Conservation (phyloP, 345 rosid species). For the Capsella bursapastoris region DNA sequence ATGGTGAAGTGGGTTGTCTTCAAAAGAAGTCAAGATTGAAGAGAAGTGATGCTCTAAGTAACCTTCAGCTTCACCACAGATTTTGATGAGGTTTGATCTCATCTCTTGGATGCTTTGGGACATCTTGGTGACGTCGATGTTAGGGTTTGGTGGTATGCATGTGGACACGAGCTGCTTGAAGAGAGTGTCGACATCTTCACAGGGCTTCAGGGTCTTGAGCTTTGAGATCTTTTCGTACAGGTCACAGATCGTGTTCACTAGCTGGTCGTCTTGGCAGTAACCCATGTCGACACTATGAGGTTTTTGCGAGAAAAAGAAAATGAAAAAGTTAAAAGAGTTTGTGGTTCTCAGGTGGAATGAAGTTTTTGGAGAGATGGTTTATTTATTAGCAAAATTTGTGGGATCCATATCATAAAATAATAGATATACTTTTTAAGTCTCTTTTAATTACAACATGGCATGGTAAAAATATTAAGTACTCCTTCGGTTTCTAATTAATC, state of each 20-base stretch:
- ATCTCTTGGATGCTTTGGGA: constrained; percentile 58
- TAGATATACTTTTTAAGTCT: not conserved
- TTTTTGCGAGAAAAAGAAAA: not conserved
- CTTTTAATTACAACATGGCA: not conserved
- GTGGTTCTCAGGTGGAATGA: constrained; percentile 29
- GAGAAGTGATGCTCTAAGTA: constrained; percentile 73
- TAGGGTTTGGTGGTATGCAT: constrained; percentile 79
- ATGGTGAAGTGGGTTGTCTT: constrained; percentile 75
- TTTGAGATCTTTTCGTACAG: constrained; percentile 69
- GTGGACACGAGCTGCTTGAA: constrained; percentile 77
- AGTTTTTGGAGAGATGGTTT: constrained; percentile 39
- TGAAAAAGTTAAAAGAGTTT: constrained; percentile 4
- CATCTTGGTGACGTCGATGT: constrained; percentile 70
- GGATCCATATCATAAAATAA: constrained; percentile 38
- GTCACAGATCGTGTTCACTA: constrained; percentile 59
- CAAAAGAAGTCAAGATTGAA: constrained; percentile 57
- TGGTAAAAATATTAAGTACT: not conserved
- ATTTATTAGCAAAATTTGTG: constrained; percentile 45
- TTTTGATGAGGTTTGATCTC: constrained; percentile 71
- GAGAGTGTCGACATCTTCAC: constrained; percentile 81
- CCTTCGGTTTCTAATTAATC: too few species aligned
- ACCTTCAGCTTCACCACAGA: constrained; percentile 83
- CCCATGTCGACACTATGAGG: constrained; percentile 85
- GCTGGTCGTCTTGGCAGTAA: constrained; percentile 57
- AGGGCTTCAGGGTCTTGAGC: constrained; percentile 74